Conservation (phyloP, 768 basidiomycete genomes). For the Suillus occidentalis region DNA sequence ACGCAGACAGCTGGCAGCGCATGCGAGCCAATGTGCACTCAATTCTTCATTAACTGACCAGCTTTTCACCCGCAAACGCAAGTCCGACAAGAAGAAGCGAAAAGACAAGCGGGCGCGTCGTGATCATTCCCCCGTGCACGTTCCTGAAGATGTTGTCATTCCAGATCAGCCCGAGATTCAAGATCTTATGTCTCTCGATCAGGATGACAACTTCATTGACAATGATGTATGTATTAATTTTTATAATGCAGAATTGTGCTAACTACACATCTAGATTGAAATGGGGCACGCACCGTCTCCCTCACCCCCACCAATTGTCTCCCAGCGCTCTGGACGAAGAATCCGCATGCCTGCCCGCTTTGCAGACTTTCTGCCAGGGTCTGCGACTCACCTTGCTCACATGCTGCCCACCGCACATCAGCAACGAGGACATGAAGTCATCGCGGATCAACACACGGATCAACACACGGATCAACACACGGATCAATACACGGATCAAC, state of each 20-base stretch:
- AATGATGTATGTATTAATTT: not conserved
- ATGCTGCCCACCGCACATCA: not conserved
- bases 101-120: not conserved
- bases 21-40: not conserved
- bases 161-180: not conserved
- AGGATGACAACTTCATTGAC: no score
- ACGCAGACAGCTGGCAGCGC: not conserved
- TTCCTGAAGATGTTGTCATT: not conserved
- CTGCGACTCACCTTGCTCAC: not conserved
- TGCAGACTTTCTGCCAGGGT: slow-evolving; percentile 8
- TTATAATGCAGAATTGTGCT: not conserved
- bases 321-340: slow-evolving; percentile 2
- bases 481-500: not conserved
- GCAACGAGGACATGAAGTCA: not conserved
- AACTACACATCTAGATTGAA: not conserved
- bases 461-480: not conserved
- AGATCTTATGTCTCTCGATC: not conserved
- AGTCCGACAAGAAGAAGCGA: not conserved
- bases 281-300: not conserved
- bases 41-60: not conserved
- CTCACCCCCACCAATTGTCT: not conserved
- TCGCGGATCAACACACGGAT: not conserved
- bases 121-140: not conserved
- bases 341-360: slow-evolving; percentile 8
- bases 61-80: not conserved